Percentiles rank a stretch among this genome's conserved stretches.
These are phyloP conservation scores for Dillenia suffruticosa DNA, from an alignment of 164 flowering plant species.

Conservation along the genomic window DNA sequence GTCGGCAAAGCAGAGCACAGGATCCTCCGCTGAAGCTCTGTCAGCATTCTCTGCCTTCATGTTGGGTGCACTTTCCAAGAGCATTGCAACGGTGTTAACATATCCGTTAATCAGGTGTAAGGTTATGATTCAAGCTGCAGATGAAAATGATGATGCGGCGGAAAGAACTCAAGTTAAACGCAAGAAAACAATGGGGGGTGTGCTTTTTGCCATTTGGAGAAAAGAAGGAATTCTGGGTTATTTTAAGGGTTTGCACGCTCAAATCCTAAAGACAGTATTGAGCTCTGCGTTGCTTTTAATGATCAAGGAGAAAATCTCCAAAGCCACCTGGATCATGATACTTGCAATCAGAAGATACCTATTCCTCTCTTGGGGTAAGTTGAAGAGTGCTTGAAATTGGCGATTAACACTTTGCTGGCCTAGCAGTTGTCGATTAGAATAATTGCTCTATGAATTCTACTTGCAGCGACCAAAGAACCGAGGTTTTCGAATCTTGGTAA, in stretches of 20 bases:
- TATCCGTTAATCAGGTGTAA: slow-evolving; percentile 92
- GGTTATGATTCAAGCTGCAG: slow-evolving; percentile 82
- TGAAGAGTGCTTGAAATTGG: slow-evolving; percentile 26
- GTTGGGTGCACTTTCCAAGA: slow-evolving; percentile 77
- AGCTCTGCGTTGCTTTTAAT: slow-evolving; percentile 77
- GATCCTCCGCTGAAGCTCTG: slow-evolving; percentile 55
- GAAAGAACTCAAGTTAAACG: slow-evolving; percentile 20
- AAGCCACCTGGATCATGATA: slow-evolving; percentile 63
- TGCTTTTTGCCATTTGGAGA: slow-evolving; percentile 36
- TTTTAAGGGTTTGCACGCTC: slow-evolving; percentile 74
- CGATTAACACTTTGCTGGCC: no score
- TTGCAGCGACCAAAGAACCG: no score
- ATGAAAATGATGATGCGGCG: slow-evolving; percentile 32
- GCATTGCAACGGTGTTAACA: slow-evolving; percentile 69
- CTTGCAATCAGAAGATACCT: slow-evolving; percentile 50
- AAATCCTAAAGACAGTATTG: slow-evolving; percentile 72
- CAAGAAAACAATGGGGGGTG: slow-evolving; percentile 33
- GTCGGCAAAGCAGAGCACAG: slow-evolving; percentile 21
- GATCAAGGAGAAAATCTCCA: slow-evolving; percentile 78
- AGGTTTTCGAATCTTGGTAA: no score
- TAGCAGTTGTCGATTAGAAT: no score
- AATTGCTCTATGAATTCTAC: no score
- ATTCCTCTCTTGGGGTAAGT: slow-evolving; percentile 31
- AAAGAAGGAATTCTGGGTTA: slow-evolving; percentile 62
- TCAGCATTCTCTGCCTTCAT: slow-evolving; percentile 76